Evolutionary conservation across 176 grass and related monocot genomes (phyloP).

Genomic region (Raddia distichophylla): DNA sequence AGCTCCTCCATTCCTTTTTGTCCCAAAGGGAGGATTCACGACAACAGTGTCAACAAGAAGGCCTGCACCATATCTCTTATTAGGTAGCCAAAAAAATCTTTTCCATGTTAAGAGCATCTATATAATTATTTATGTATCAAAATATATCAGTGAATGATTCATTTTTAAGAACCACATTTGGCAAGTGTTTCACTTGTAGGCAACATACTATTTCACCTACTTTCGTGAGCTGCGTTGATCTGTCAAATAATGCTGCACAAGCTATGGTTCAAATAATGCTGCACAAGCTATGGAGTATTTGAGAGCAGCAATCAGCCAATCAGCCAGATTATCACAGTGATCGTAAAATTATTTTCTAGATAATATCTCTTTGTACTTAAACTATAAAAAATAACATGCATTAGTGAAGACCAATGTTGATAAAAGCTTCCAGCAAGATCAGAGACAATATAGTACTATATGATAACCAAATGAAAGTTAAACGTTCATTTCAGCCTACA

Average conservation of each 20-base stretch:
- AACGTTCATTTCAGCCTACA: too few species aligned
- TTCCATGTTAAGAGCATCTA: slow-evolving; percentile 19
- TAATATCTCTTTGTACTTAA: too few species aligned
- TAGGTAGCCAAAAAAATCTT: slow-evolving; percentile 5
- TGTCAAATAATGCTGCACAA: too few species aligned
- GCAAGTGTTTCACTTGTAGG: not conserved
- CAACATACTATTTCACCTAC: not conserved
- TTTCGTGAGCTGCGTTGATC: not conserved
- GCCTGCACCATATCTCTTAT: slow-evolving; percentile 46
- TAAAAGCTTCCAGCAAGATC: too few species aligned
- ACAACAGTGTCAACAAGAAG: slow-evolving; percentile 78
- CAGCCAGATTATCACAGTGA: too few species aligned
- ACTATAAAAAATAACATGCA: too few species aligned
- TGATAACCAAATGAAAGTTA: too few species aligned
- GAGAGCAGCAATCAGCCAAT: not conserved
- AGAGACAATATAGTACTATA: too few species aligned
- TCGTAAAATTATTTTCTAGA: too few species aligned
- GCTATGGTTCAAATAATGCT: not conserved
- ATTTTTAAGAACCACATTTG: not conserved
- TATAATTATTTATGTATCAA: not conserved
- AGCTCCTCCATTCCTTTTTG: slow-evolving; percentile 74
- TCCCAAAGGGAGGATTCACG: slow-evolving; percentile 98
- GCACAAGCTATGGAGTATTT: not conserved
- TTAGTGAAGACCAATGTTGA: too few species aligned
- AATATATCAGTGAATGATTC: not conserved